A percentile compares a stretch with the other conserved stretches of the same genome.
These are phyloP conservation scores for Clitocybe nebularis DNA, from an alignment of 1,284 basidiomycete genomes.

Conservation along the genomic window DNA sequence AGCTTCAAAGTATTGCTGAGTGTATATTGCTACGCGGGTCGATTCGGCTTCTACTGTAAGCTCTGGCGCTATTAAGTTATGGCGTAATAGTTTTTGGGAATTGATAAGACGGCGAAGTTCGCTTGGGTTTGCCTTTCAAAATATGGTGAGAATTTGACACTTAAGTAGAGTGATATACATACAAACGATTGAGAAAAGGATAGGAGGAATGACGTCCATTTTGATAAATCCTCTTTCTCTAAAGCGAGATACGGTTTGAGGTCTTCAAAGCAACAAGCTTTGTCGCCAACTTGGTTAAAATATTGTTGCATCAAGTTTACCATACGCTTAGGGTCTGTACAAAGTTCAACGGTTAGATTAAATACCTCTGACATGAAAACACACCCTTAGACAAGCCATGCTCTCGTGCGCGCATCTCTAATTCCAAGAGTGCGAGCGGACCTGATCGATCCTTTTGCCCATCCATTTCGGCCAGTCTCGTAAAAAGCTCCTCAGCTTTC, in stretches of 20 bases:
- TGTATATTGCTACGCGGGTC: constrained; percentile 46
- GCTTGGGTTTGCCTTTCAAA: constrained; percentile 38
- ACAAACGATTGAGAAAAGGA: constrained; percentile 46
- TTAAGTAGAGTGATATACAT: constrained; percentile 24
- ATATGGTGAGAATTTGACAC: constrained; percentile 2
- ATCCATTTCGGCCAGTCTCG: constrained; percentile 53
- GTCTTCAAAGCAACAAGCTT: constrained; percentile 85
- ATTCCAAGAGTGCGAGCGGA: constrained; percentile 64
- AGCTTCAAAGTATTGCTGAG: constrained; percentile 58
- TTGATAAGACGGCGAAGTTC: constrained; percentile 65
- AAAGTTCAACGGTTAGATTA: too few species aligned
- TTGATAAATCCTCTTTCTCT: constrained; percentile 38
- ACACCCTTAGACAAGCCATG: constrained; percentile 46
- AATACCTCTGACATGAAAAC: too few species aligned
- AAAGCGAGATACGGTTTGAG: constrained; percentile 61
- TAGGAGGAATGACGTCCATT: constrained; percentile 58
- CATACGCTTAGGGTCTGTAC: constrained; percentile 43
- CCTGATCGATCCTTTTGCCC: constrained; percentile 70
- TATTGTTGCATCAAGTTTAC: constrained; percentile 58
- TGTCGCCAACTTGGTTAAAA: constrained; percentile 70
- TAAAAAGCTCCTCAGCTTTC: constrained; percentile 52
- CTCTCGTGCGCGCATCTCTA: constrained; percentile 54
- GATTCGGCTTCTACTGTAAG: constrained; percentile 55
- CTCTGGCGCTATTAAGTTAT: constrained; percentile 44
- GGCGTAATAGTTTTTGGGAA: constrained; percentile 66